Evolutionary conservation across 768 basidiomycete species (phyloP).

Genomic region (Pleurotus citrinopileatus): DNA sequence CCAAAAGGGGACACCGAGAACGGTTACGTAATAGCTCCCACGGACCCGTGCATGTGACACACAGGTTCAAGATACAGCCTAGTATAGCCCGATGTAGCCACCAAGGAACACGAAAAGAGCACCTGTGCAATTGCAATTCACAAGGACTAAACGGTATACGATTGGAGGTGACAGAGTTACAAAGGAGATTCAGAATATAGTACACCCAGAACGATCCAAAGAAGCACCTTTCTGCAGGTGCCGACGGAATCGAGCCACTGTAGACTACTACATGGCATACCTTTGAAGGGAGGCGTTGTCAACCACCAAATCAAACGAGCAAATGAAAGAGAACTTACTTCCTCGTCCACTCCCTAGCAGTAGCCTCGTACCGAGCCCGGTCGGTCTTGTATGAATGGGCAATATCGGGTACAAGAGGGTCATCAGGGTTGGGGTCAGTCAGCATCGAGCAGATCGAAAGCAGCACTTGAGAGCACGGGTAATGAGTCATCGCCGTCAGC

Average conservation of each 20-base stretch:
- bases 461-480: constrained; percentile 53
- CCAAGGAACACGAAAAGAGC: not conserved
- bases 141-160: constrained; percentile 3
- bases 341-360: constrained; percentile 99
- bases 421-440: constrained; percentile 99
- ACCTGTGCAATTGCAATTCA: constrained; percentile 5
- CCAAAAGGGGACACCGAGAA: too few relatives aligned
- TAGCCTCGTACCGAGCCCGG: constrained; percentile 93
- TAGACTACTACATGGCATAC: constrained; percentile 37
- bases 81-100: not conserved
- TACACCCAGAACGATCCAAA: constrained; percentile 1
- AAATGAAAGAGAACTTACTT: constrained; percentile 59
- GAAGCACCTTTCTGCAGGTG: constrained; percentile 5
- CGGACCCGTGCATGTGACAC: not conserved
- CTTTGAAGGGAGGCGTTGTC: constrained; percentile 19
- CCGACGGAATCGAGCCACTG: not conserved
- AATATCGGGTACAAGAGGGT: constrained; percentile 97
- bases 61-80: not conserved
- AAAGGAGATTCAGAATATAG: constrained; percentile 12
- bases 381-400: constrained; percentile 99
- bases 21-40: not conserved
- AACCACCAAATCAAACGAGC: constrained; percentile 11
- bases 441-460: constrained; percentile 99
- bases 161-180: constrained; percentile 5
- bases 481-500: constrained; percentile 1